Evolutionary conservation across 2,329 filamentous ascomycete genomes (phyloP), one percentile per base, ranked within the genome.

Genomic region (Apiospora aurea): DNA sequence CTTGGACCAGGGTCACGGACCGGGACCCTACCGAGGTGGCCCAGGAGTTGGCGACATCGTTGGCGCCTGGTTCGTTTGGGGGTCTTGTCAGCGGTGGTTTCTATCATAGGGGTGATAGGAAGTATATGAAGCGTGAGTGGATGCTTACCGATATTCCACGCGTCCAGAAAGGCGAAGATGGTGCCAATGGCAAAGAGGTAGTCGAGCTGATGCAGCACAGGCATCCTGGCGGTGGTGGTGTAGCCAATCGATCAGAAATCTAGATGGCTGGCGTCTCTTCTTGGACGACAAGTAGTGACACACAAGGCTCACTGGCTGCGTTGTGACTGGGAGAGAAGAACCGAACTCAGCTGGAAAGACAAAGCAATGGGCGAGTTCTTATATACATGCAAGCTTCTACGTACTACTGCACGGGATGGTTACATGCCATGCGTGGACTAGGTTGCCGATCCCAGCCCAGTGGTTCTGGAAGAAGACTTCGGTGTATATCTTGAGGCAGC

Each of bases 11-110:
- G 24, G 87, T 87, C 57, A 92, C 81, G 72, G 92, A 93, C 51
- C 91, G 85, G 4, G 92, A 93, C 1, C 90, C 92, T 72, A 94
- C 92, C 75, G 89, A 91, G 46, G 90, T 93, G n/a, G 91, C 91
- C 89, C 90, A 94, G 1, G 91, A 89, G 84, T 94, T 94, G 81
- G 92, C 92, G 73, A 94, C 91, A 91, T 94, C 92, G 82, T 90
- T 85, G 79, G 78, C 82, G 75, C 82, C 83, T 81, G 76, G 8
- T 67, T 18, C 29, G 4, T n/a, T 10, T 7, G 10, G 8, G 57
- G 18, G 7, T 64, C 3, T 41, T 10, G 57, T 64, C 41, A 67
- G 57, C 29, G 67, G 41, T 34, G 67, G n/a, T 18, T 70, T 46
- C 75, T 4, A 16, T 26, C 71, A 74, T 43, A 46, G 13, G 34